phyloP scores from a whole-genome alignment of 208 protist genomes.

The Wallacemonas sp. region DNA sequence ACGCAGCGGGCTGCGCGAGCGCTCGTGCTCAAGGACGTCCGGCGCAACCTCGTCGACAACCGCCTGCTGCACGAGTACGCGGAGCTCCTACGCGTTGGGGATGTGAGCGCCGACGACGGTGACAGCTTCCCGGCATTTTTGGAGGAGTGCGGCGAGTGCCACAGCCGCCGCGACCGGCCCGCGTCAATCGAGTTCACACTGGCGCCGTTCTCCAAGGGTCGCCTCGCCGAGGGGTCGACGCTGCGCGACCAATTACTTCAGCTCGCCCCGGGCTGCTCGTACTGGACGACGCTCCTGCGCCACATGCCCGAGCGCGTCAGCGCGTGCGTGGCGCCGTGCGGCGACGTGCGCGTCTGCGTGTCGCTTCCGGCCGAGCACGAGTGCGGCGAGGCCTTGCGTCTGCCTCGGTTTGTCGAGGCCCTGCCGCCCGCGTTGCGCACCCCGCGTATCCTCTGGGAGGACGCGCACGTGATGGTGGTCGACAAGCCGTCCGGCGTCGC shows the following conservation, averaged over 20 bases:
- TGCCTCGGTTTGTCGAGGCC: not conserved
- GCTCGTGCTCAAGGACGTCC: conserved; percentile 62
- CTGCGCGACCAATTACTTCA: conserved; percentile 30
- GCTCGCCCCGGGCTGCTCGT: conserved; percentile 69
- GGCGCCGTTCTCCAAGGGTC: not conserved
- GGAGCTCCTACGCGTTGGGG: conserved; percentile 37
- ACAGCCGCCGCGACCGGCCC: conserved; percentile 43
- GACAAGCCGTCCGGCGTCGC: conserved; percentile 77
- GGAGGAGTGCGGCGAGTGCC: conserved; percentile 85
- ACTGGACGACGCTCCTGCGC: conserved; percentile 71
- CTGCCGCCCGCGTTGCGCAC: not conserved
- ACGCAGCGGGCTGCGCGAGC: conserved; percentile 10
- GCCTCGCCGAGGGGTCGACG: conserved; percentile 12
- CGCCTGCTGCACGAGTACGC: conserved; percentile 68
- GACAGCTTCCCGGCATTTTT: conserved; percentile 67
- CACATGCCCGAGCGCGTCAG: conserved; percentile 22
- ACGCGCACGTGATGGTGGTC: conserved; percentile 69
- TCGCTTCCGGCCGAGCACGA: conserved; percentile 57
- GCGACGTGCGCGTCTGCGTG: conserved; percentile 56
- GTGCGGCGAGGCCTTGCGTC: conserved; percentile 45
- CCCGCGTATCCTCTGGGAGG: conserved; percentile 63
- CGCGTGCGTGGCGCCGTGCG: conserved; percentile 33
- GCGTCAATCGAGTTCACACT: conserved; percentile 45
- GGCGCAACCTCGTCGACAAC: conserved; percentile 65
- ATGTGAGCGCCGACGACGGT: conserved; percentile 40